These are phyloP conservation scores for Chlamydomonas applanata DNA, from an alignment of 139 green algal species.

Conservation along the genomic window DNA sequence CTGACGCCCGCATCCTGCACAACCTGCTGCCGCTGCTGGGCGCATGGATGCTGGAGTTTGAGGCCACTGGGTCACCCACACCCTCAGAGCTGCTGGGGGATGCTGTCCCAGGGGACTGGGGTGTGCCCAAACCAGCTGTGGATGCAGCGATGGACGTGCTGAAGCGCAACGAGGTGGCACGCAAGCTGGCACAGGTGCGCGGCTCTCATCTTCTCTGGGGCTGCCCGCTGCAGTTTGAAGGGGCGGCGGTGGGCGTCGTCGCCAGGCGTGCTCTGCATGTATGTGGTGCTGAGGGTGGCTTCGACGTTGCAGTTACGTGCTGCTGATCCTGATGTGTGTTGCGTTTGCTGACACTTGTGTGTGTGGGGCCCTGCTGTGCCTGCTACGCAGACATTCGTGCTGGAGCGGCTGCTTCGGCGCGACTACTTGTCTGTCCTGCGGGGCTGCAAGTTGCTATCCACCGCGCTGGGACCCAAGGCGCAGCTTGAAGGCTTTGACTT, in stretches of 20 bases:
- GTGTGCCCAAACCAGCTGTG: not conserved
- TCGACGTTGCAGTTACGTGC: too few relatives aligned
- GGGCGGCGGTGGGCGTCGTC: too few relatives aligned
- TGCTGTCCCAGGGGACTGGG: not conserved
- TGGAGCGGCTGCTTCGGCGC: conserved; percentile 28
- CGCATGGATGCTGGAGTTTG: not conserved
- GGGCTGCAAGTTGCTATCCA: conserved; percentile 5
- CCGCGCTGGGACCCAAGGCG: not conserved
- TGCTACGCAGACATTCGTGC: conserved; percentile 35
- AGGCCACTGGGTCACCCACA: not conserved
- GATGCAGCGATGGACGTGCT: conserved; percentile 4
- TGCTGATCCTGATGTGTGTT: too few relatives aligned
- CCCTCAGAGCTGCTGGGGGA: not conserved
- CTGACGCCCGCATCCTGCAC: conserved; percentile 20
- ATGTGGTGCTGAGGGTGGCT: too few relatives aligned
- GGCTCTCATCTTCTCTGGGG: too few relatives aligned
- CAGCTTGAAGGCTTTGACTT: conserved; percentile 26
- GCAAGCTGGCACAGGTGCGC: conserved; percentile 27
- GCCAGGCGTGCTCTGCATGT: too few relatives aligned
- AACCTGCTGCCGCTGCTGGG: conserved; percentile 37
- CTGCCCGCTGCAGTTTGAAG: too few relatives aligned
- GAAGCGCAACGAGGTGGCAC: conserved; percentile 26
- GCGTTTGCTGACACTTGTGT: not conserved
- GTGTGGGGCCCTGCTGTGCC: not conserved
- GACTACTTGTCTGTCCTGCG: conserved; percentile 25